Evolutionary conservation across 495 filamentous ascomycete genomes (phyloP).

Genomic region (Mytilinidion resinicola): DNA sequence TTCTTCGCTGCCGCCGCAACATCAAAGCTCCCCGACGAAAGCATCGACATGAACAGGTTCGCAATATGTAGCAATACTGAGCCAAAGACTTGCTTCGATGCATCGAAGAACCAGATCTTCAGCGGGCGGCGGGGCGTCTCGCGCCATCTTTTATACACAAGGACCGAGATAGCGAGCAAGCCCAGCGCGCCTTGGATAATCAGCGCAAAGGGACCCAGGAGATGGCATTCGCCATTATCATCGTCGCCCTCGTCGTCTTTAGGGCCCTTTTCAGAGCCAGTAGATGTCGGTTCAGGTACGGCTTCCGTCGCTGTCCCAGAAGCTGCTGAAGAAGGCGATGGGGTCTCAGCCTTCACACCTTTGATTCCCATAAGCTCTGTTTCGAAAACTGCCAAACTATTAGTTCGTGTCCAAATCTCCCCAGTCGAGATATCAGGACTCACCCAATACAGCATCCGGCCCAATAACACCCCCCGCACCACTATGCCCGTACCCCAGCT

Average conservation of each 20-base stretch:
- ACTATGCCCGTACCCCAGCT: constrained; percentile 71
- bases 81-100: constrained; percentile 94
- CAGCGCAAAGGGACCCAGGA: constrained; percentile 82
- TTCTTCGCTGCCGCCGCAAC: constrained; percentile 23
- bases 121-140: constrained; percentile 87
- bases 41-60: constrained; percentile 92
- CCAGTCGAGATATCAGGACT: too few relatives aligned
- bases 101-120: constrained; percentile 95
- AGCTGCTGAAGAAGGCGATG: neutral
- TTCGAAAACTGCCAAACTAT: constrained; percentile 61
- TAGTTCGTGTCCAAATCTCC: too few relatives aligned
- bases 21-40: constrained; percentile 72
- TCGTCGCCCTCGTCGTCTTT: constrained; percentile 37
- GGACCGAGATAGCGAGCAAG: constrained; percentile 67
- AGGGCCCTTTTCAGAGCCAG: constrained; percentile 12
- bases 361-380: constrained; percentile 85
- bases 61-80: constrained; percentile 82
- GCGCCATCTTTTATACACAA: constrained; percentile 89
- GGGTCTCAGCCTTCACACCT: constrained; percentile 50
- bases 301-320: constrained; percentile 7
- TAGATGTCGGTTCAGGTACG: constrained; percentile 8
- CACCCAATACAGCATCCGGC: constrained; percentile 53
- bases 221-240: constrained; percentile 64
- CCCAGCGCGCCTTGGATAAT: constrained; percentile 87
- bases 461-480: constrained; percentile 48